Percentiles rank a stretch among this genome's conserved stretches.
phyloP scores from a whole-genome alignment of 176 grass and related monocot species.

The Tillandsia fasciculata region DNA sequence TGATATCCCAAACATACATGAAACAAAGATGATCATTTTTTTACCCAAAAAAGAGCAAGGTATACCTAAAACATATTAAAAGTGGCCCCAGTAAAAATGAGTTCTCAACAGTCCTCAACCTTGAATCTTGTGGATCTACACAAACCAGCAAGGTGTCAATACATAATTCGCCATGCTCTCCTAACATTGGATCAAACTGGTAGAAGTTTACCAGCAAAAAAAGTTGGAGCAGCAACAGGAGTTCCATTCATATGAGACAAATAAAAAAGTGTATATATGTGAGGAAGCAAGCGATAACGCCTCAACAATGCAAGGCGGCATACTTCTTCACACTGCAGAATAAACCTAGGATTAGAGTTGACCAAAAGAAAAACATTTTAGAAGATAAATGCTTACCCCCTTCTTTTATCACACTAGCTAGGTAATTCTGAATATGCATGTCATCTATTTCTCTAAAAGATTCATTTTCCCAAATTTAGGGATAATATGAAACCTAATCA shows the following conservation, averaged over 20 bases:
- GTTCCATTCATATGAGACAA: slow-evolving; percentile 59
- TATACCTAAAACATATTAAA: slow-evolving; percentile 77
- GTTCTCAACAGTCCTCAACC: slow-evolving; percentile 73
- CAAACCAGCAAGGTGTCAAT: slow-evolving; percentile 9
- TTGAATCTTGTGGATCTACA: slow-evolving; percentile 57
- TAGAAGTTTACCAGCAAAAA: slow-evolving; percentile 68
- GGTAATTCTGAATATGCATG: background rate
- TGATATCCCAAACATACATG: background rate
- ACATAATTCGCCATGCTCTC: background rate
- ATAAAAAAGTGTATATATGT: slow-evolving; percentile 94
- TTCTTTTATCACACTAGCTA: background rate
- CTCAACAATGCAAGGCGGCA: slow-evolving; percentile 89
- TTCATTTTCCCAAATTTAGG: background rate
- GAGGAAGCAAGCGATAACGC: slow-evolving; percentile 65
- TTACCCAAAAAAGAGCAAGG: background rate
- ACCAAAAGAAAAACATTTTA: background rate
- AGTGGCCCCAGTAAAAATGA: slow-evolving; percentile 85
- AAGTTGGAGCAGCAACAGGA: slow-evolving; percentile 65
- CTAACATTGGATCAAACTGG: slow-evolving; percentile 2
- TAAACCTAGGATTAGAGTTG: slow-evolving; percentile 10
- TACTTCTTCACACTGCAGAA: slow-evolving; percentile 81
- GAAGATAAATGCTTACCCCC: background rate
- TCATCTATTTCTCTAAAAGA: background rate
- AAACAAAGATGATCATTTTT: background rate
- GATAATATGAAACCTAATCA: background rate